A percentile compares a stretch with the other conserved stretches of the same genome.
Conservation (phyloP, 257 asterid species). For the Ilex aquifolium region DNA sequence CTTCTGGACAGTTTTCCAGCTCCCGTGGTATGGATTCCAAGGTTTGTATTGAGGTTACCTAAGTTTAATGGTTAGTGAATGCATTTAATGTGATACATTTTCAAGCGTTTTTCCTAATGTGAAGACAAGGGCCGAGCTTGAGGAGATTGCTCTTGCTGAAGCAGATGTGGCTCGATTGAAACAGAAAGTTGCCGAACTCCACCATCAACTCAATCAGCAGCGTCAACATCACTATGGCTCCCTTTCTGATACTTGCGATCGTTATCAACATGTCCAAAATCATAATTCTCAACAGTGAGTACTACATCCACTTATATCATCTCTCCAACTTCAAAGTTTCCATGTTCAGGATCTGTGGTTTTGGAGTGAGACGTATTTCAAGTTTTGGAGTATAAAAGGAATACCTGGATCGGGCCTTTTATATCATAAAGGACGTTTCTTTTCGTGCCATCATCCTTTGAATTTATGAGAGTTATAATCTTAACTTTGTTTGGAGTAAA, state of each 20-base stretch:
- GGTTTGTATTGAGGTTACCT: slow-evolving; percentile 35
- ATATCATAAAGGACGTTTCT: too few species aligned
- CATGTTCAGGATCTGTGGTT: neutral
- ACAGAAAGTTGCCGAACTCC: slow-evolving; percentile 96
- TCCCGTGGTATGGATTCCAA: slow-evolving; percentile 87
- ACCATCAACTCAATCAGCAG: slow-evolving; percentile 93
- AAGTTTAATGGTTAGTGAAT: neutral
- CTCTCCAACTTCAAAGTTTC: too few species aligned
- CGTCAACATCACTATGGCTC: slow-evolving; percentile 87
- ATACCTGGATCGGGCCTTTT: too few species aligned
- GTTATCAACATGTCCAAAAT: slow-evolving; percentile 47
- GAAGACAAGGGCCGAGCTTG: slow-evolving; percentile 95
- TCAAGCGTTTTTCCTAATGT: slow-evolving; percentile 16
- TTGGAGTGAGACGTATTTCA: too few species aligned
- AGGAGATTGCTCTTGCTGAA: slow-evolving; percentile 98
- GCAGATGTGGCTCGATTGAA: slow-evolving; percentile 95
- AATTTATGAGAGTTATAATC: too few species aligned
- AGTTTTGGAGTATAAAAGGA: too few species aligned
- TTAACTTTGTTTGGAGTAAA: too few species aligned
- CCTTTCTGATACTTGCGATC: slow-evolving; percentile 64
- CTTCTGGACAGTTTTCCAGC: slow-evolving; percentile 75
- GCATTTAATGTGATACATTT: neutral
- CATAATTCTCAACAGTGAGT: slow-evolving; percentile 61
- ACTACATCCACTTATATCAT: slow-evolving; percentile 7
- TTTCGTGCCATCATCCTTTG: too few species aligned